Evolutionary conservation across 805 yeast species (phyloP), one percentile per base, ranked within the genome.

Genomic region (Scheffersomyces lignosus): DNA sequence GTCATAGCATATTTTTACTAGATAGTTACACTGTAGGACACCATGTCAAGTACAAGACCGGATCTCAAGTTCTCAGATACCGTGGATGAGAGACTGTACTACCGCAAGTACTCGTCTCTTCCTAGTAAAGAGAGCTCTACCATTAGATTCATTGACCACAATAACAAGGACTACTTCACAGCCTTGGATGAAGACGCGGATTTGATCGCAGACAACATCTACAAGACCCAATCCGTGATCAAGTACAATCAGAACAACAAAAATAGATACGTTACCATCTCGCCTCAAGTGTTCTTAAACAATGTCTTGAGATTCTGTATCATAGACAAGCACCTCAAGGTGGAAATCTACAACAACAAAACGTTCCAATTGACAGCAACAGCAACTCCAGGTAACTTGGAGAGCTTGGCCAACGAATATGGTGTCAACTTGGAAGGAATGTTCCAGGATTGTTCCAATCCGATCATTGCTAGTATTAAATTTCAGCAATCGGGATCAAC

Each of bases 331-430:
- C 87, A 89, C 13, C 74, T 73, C 51, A 88, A 88, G 56, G 76
- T 93, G 13, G 96, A 90, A 54, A 75, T 93, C 13, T 91, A 85
- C 56, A 81, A 80, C 47, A 54, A 53, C 44, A 78, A 73, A 54
- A 64, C 60, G 43, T 91, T 96, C 77, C 70, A 60, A 33, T 64
- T 75, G 36, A 48, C 65, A 44, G 75, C 68, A 39, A 63, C 71
- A 29, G 96, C 96, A 0, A 83, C 96, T 1, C 97, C 98, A 0
- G 99, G 99, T 4, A 90, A 93, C 59, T 64, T 90, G 33, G 86
- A 82, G 40, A 80, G 46, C 6, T 48, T 68, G 31, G 51, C 65
- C 5, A 52, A 48, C 32, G 65, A 59, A 33, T 69, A 68, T 44
- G 66, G 62, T 5, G 52, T 66, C 15, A 65, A 66, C 35, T 48